Evolutionary conservation across 1,139 yeast species (phyloP), one percentile per base, ranked within the genome.

Genomic region (Debaryomycetaceae sp.): DNA sequence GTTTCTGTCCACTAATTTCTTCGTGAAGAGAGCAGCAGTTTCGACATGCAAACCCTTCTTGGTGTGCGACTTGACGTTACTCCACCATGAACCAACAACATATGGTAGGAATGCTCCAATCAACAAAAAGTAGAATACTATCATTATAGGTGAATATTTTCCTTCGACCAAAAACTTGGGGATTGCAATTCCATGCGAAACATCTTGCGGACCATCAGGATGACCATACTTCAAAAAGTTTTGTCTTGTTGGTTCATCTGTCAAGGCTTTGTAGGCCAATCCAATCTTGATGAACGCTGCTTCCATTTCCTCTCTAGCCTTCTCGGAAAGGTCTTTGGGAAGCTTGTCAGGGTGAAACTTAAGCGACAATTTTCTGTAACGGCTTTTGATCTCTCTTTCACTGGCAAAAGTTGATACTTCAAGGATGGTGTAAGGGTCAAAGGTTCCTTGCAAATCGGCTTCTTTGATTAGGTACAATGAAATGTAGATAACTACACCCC

Each of bases 121-220:
- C 41, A 88, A 66, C 8, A 81, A 53, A 44, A 89, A 81, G 64
- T 95, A 95, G 5, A 76, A 54, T 6, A 80, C 64, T 24, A 85
- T 80, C 54, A 87, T 75, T 38, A 86, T 57, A 2, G 85, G 80
- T 5, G 95, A 85, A 37, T 86, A 85, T 48, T 81, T 76, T 33
- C 96, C 93, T 54, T 89, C 97, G 37, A 95, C 89, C 55, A 95
- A 75, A 66, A 89, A 89, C 62, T 86, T 85, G 36, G 99, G 99
- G 54, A 95, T 70, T 0, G 98, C 99, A 65, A 95, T 90, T 46
- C 99, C 99, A 62, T 89, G 97, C n/a, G 85, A 72, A n/a, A 87
- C 76, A 40, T 88, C 88, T 64, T 89, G 97, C 41, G 96, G 97
- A 36, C 99, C 99, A 68, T 95, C 99, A 6, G 99, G 99, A 62